Evolutionary conservation across 2,329 filamentous ascomycete genomes (phyloP).

Genomic region (Akanthomyces muscarius): DNA sequence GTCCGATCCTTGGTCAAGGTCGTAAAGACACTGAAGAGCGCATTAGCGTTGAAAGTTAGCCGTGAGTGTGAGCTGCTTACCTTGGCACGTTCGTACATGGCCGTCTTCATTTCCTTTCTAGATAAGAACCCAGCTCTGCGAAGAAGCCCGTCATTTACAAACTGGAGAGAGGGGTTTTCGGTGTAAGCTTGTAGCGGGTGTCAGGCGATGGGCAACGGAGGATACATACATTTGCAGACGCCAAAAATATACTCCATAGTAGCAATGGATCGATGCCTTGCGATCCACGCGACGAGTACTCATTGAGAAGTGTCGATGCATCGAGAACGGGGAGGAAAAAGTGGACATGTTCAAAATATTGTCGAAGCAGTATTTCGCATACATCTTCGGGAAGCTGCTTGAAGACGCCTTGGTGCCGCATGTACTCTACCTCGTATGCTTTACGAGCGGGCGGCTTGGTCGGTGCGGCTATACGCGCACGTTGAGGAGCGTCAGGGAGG

Average conservation of each 20-base stretch:
- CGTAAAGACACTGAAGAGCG: neutral
- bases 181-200: neutral
- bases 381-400: neutral
- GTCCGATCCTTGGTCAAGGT: neutral
- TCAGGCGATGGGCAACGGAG: neutral
- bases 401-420: constrained; percentile 9
- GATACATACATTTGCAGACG: constrained; percentile 1
- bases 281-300: neutral
- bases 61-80: neutral
- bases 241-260: constrained; percentile 2
- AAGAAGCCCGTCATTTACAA: neutral
- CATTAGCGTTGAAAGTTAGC: neutral
- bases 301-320: constrained; percentile 9
- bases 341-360: constrained; percentile 13
- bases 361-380: constrained; percentile 5
- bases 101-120: constrained; percentile 12
- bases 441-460: neutral
- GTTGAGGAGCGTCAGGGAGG: neutral
- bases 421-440: constrained; percentile 11
- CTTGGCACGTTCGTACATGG: constrained; percentile 15
- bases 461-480: neutral
- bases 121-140: neutral
- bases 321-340: constrained; percentile 13
- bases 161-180: neutral
- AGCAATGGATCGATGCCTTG: neutral